These are phyloP conservation scores for Myxozyma sirexii DNA, from an alignment of 805 yeast species.

Conservation along the genomic window DNA sequence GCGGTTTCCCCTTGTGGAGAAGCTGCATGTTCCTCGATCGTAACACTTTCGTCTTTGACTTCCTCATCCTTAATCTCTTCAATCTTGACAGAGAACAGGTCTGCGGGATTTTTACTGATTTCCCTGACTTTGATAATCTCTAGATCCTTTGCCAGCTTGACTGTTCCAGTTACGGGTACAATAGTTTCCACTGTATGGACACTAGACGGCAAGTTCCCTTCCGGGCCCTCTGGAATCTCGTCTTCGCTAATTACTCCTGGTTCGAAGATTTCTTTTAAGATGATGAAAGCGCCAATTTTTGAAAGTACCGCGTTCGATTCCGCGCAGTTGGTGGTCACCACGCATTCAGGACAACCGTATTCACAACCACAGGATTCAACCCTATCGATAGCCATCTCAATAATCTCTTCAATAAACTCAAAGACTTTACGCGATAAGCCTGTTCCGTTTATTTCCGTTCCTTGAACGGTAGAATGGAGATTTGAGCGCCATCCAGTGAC, in stretches of 20 bases:
- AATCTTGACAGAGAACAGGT: conserved; percentile 14
- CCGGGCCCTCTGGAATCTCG: conserved; percentile 68
- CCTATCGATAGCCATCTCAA: conserved; percentile 60
- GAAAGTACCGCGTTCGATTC: conserved; percentile 83
- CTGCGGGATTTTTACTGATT: neutral
- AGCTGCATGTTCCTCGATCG: neutral
- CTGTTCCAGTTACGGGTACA: conserved; percentile 55
- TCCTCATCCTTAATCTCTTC: neutral
- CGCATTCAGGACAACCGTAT: conserved; percentile 79
- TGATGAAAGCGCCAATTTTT: conserved; percentile 78
- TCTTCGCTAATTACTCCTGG: conserved; percentile 44
- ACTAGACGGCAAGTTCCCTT: conserved; percentile 65
- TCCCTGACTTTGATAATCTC: conserved; percentile 17
- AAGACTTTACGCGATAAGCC: conserved; percentile 82
- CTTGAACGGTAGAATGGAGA: neutral
- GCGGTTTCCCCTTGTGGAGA: neutral
- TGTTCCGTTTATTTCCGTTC: conserved; percentile 16
- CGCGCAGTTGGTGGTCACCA: conserved; percentile 78
- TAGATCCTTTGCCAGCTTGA: conserved; percentile 64
- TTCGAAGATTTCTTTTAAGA: conserved; percentile 55
- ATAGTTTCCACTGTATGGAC: conserved; percentile 66
- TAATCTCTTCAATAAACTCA: conserved; percentile 69
- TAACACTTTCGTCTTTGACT: neutral
- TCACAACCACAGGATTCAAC: conserved; percentile 64
- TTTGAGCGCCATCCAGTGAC: conserved; percentile 56